Base-by-base conservation (phyloP, 805 yeast genomes). In the Ogataea nonfermentans region DNA sequence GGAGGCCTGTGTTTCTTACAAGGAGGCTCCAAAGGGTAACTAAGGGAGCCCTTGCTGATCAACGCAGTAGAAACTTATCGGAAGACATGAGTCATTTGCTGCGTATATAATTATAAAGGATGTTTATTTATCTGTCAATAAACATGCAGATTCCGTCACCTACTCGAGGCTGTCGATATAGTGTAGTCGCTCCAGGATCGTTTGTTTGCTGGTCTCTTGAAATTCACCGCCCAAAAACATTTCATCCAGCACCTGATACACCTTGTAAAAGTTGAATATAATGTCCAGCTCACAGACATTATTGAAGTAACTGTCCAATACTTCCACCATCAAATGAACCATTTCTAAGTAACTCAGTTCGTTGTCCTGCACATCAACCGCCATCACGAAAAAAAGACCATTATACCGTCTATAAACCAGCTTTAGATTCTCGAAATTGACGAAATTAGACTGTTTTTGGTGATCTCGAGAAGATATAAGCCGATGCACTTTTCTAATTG, bases 1-100 rank as follows among this genome's bases (percentile, higher is more conserved):
- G 81, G 99, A 93, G 80, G 97, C 98, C 68, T 95, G 95, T 62
- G 84, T 93, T 67, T 83, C 97, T 63, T 86, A 74, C 91, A 93
- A 91, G 84, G 99, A 93, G 77, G 96, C 98, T 67, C 96, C 98
- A 74, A 86, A 84, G 56, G 57, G 57, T 52, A 55, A 55, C 51
- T 61, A 61, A 57, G 41, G 41, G 41, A 37, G 43, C 40, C 35
- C 15, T 22, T 30, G 22, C 22, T 19, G 22, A 19, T 25, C 26
- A 20, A 24, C 13, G 20, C 24, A 30, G 17, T 12, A 30, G 4
- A 5, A 4, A 16, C 11, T 19, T 5, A 25, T 25, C 28, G 9
- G 28, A n/a, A 25, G 10, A 25, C 6, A n/a, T 25, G 28, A 9
- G 14, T 33, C 33, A 37, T 15, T 32, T 28, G 36, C 31, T 31